Conservation (phyloP, 2,329 filamentous ascomycete genomes). For the Trichophyton simii region DNA sequence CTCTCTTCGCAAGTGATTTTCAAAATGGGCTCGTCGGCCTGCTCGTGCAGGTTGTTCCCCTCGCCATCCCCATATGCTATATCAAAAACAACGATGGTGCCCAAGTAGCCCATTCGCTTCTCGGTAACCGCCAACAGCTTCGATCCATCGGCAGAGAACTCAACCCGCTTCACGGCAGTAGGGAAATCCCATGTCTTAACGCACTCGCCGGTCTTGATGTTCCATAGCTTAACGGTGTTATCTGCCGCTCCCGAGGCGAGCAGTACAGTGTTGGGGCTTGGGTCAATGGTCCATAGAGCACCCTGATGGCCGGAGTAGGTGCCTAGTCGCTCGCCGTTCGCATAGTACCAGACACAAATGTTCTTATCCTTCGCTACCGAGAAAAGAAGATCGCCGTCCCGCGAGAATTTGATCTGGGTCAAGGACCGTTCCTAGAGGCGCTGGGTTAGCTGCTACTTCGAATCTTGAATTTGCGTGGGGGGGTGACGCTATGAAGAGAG, state of each 20-base stretch:
- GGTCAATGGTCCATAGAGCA: conserved; percentile 96
- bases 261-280: conserved; percentile 81
- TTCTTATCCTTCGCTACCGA: conserved; percentile 92
- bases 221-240: conserved; percentile 96
- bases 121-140: conserved; percentile 89
- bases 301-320: conserved; percentile 95
- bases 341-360: conserved; percentile 91
- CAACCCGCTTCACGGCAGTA: conserved; percentile 92
- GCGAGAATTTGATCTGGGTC: conserved; percentile 91
- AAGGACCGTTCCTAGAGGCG: conserved; percentile 64
- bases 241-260: conserved; percentile 93
- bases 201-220: conserved; percentile 80
- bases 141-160: conserved; percentile 89
- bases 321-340: conserved; percentile 94
- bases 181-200: conserved; percentile 97
- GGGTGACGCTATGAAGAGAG: not conserved
- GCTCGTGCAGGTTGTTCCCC: conserved; percentile 50
- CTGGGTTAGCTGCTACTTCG: conserved; percentile 13
- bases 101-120: conserved; percentile 94
- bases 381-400: conserved; percentile 93
- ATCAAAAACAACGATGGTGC: conserved; percentile 85
- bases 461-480: not conserved
- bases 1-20: conserved; percentile 88
- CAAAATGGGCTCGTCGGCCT: conserved; percentile 68
- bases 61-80: conserved; percentile 60